A percentile compares a stretch with the other conserved stretches of the same genome.
phyloP scores from a whole-genome alignment of 1,139 yeast genomes.

The Diutina pseudorugosa region DNA sequence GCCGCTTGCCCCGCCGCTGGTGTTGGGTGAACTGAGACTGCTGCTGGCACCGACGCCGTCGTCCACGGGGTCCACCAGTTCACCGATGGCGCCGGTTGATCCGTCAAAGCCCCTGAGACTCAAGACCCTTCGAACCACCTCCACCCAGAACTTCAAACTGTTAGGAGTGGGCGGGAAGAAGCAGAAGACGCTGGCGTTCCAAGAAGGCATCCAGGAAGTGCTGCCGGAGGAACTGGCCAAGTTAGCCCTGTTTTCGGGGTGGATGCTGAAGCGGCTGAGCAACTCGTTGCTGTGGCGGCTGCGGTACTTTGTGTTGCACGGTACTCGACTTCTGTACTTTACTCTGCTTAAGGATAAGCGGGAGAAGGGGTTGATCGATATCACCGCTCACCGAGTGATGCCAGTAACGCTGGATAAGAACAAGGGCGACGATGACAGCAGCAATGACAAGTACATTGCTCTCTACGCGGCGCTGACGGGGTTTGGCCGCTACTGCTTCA shows the following conservation, averaged over 20 bases:
- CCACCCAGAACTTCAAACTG: constrained; percentile 32
- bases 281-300: constrained; percentile 87
- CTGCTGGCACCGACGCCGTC: background rate
- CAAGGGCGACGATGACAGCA: background rate
- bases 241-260: constrained; percentile 72
- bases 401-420: constrained; percentile 25
- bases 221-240: constrained; percentile 72
- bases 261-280: constrained; percentile 87
- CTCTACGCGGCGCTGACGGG: constrained; percentile 89
- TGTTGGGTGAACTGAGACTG: background rate
- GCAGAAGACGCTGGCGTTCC: constrained; percentile 81
- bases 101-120: constrained; percentile 18
- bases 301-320: constrained; percentile 81
- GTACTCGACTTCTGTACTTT: constrained; percentile 85
- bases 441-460: constrained; percentile 65
- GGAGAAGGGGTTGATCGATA: constrained; percentile 90
- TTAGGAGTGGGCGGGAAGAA: constrained; percentile 26
- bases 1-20: background rate
- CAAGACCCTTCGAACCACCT: constrained; percentile 30
- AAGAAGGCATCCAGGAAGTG: constrained; percentile 75
- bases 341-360: constrained; percentile 65
- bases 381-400: constrained; percentile 85
- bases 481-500: constrained; percentile 84
- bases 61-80: background rate
- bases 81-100: background rate